Evolutionary conservation across 352 stramenopile genomes (phyloP), one percentile per base, ranked within the genome.

Genomic region (Phytophthora sansomeana): DNA sequence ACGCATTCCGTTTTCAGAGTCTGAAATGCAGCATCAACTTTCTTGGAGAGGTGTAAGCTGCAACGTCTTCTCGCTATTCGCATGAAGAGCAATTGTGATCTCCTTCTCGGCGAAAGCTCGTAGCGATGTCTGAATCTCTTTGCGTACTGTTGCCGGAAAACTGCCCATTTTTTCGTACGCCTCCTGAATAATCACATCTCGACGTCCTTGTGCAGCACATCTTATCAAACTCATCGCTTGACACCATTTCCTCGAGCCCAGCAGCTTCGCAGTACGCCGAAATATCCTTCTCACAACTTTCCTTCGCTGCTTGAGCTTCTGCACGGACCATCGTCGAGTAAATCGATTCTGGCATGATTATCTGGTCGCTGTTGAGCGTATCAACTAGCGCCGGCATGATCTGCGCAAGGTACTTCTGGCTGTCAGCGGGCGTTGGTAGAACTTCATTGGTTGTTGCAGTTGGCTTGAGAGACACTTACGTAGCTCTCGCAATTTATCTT

Each of bases 321-420:
- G 86, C 85, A 47, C 87, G 85, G 29, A 93, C 86, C 74, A 96
- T 91, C 1, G 86, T 94, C 47, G 88, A 88, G 58, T 94, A 96
- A 64, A 96, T 96, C 4, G 88, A 95, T 66, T 95, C 88, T 1
- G 88, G 88, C 88, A 96, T 93, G 55, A 96, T 96, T 8, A 96
- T 77, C 63, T 91, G 72, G 58, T 96, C 87, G 24, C 87, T 91
- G 63, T 96, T 95, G n/a, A 96, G 55, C 6, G 83, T 92, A 49
- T 95, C 83, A 3, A 92, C 81, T 13, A 93, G 48, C 17, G 73
- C 74, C 28, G 85, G 88, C 78, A 96, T 91, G 68, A 96, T 83
- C 67, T 92, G 74, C 5, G 80, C 78, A 29, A 96, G 67, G 46
- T 91, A 77, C 21, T 80, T n/a, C n/a, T 83, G 0, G 83, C 88